A percentile compares a stretch with the other conserved stretches of the same genome.
Conservation (phyloP, 2,329 filamentous ascomycete genomes). For the Aspergillus cejpii region DNA sequence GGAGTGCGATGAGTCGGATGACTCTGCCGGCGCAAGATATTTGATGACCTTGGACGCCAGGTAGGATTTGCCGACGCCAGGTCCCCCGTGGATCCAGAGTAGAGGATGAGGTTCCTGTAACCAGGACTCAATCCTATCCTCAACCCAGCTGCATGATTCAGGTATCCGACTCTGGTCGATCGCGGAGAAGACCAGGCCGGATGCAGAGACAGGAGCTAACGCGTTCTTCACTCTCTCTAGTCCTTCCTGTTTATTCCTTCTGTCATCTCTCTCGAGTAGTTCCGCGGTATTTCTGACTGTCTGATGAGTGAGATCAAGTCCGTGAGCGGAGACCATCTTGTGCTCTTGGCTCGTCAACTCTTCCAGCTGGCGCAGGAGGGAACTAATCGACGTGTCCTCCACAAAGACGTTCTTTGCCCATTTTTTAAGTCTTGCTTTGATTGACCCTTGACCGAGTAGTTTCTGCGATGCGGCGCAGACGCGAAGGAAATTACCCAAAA, state of each 20-base stretch:
- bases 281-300: neutral
- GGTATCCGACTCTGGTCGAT: neutral
- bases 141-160: constrained; percentile 1
- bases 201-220: neutral
- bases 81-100: constrained; percentile 13
- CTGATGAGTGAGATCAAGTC: constrained; percentile 5
- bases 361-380: constrained; percentile 3
- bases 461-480: constrained; percentile 10
- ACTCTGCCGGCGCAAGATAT: neutral
- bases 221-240: neutral
- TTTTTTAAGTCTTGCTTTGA: constrained; percentile 1
- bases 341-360: constrained; percentile 10
- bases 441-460: constrained; percentile 4
- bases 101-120: constrained; percentile 4
- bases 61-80: constrained; percentile 12
- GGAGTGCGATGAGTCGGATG: neutral
- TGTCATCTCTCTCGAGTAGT: neutral
- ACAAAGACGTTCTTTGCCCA: constrained; percentile 7
- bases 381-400: constrained; percentile 1
- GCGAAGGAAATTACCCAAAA: constrained; percentile 7
- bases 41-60: constrained; percentile 11
- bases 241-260: neutral
- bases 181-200: neutral
- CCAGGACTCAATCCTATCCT: constrained; percentile 1
- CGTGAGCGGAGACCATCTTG: constrained; percentile 8